Evolutionary conservation across 2,329 filamentous ascomycete genomes (phyloP), one percentile per base, ranked within the genome.

Genomic region (Fusarium sp.): DNA sequence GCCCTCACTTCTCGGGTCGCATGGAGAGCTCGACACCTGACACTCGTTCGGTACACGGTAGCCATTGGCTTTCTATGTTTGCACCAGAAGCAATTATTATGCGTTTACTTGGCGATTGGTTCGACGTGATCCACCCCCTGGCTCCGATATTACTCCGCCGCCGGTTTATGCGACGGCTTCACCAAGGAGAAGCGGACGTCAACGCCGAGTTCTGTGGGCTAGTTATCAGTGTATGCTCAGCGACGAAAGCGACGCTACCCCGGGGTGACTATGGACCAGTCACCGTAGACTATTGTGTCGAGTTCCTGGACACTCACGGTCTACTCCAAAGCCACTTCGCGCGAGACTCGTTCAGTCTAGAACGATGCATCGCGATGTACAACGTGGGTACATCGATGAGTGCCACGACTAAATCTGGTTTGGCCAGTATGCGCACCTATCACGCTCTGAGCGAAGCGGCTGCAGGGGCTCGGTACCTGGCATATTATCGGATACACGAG

Each of bases 341-440:
- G 0, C 56, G 58, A 11, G 49, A 70, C 1, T 44, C 57, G 0
- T 80, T 78, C 45, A 74, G 74, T 3, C 56, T 80, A 1, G 78
- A 81, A 45, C 80, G 78, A 68, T 79, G 78, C 61, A 73, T 79
- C 18, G 75, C 78, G 22, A 76, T 78, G 69, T 81, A 81, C 52
- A 79, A 81, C 36, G 56, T 81, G 6, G 74, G 76, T 5, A 72
- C 59, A 2, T 73, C 78, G 1, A 60, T 75, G 8, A 49, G 63
- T 9, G 69, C 72, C 2, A 45, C 63, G 2, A 33, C 55, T 0
- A 58, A 70, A 2, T 52, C 59, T 2, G 70, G 70, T 0, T 15
- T 66, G 13, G 50, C 66, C 1, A 62, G 71, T 3, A 70, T 74
- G 52, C 63, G 65, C 10, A 62, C 71, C 42, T 75, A 72, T 58